A percentile compares a stretch with the other conserved stretches of the same genome.
These are phyloP conservation scores for Tetradesmus obliquus DNA, from an alignment of 139 green algal genomes.

Conservation along the genomic window DNA sequence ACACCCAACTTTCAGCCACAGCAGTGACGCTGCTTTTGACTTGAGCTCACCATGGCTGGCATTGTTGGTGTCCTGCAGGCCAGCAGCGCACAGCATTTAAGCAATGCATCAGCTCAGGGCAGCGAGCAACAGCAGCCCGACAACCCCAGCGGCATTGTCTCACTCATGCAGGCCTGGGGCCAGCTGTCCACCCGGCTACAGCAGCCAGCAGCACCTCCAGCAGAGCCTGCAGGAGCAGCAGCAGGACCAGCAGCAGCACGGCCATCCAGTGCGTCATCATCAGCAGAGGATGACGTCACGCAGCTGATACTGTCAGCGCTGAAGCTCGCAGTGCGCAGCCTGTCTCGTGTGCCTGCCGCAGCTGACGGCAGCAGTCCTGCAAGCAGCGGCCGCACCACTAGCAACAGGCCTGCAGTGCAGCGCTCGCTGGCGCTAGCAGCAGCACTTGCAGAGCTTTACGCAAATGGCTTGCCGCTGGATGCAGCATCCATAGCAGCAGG, in stretches of 20 bases:
- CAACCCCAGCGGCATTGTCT: constrained; percentile 20
- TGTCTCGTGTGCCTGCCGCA: constrained; percentile 2
- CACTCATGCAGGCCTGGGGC: constrained; percentile 35
- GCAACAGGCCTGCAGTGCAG: constrained; percentile 28
- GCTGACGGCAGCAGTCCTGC: background rate
- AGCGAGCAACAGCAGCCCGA: background rate
- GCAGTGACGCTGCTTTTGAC: background rate
- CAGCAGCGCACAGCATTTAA: background rate
- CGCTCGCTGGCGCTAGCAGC: constrained; percentile 67
- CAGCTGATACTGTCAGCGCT: constrained; percentile 26
- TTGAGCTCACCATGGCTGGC: background rate
- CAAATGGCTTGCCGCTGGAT: constrained; percentile 80
- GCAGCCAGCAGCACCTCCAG: constrained; percentile 2
- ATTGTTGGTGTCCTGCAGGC: background rate
- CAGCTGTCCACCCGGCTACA: constrained; percentile 6
- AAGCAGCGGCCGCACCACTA: background rate
- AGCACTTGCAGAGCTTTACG: constrained; percentile 77
- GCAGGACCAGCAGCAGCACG: background rate
- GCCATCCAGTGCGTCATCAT: background rate
- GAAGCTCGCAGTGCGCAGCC: constrained; percentile 30
- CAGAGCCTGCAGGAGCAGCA: background rate
- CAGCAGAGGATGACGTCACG: background rate
- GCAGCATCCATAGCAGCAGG: constrained; percentile 85
- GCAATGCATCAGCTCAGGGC: background rate
- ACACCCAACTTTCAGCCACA: background rate